Base-by-base conservation (phyloP, 305 asterid genomes). In the Andrographis paniculata region DNA sequence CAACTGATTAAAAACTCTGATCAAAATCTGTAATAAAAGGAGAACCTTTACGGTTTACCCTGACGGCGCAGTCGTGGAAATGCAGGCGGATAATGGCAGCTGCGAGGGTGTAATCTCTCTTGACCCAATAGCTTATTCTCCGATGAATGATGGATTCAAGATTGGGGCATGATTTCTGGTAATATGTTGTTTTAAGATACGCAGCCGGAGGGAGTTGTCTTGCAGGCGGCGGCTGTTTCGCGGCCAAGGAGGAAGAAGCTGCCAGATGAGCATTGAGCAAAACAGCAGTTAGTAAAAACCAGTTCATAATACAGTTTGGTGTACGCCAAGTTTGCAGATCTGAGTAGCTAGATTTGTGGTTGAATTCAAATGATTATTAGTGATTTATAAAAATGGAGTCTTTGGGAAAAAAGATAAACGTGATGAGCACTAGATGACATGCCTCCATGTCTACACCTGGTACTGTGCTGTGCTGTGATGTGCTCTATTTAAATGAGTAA, bases 61-160 rank as follows among this genome's bases (percentile, higher is more conserved):
- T 66, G 8, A 78, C 65, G 56, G 61, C 79, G 11, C 87, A 74
- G 61, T 78, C 82, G 36, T 78, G 87, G 66, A 78, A 78, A 51
- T 78, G 87, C 33, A 78, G 73, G 64, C 87, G 81, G 47, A 78
- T 78, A 51, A 78, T 72, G 68, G 62, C 51, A 1, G 87, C 53
- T 21, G 87, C 82, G 43, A 74, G 14, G 0, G 78, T 71, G 67
- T 24, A 18, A 39, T 78, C 87, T 17, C 8, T 37, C 42, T 56
- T 48, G 47, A 71, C 37, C 87, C 80, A 74, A 12, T 63, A 65
- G 2, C 14, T 51, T 41, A 74, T 53, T 57, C 59, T 78, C 2
- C 42, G 59, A 0, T 62, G 45, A 64, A 78, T 60, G 39, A 78
- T 71, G 55, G 20, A 16, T 47, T 74, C 80, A 24, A 78, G 64